phyloP scores from a whole-genome alignment of 179 eudicot species.

The Corrigiola litoralis region DNA sequence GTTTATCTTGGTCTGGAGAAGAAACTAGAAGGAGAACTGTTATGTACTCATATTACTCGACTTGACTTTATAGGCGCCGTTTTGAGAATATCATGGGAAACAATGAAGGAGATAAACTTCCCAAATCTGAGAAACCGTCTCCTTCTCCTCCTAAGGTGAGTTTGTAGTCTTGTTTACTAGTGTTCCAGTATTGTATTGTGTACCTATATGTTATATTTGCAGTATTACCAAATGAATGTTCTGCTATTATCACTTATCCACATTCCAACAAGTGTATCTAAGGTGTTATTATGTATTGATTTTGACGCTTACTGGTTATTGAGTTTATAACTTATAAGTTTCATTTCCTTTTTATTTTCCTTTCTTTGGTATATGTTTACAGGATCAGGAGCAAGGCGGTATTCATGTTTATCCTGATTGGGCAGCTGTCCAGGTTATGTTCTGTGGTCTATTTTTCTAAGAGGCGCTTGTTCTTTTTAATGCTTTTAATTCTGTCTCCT shows the following conservation, averaged over 20 bases:
- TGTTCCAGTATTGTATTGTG: not conserved
- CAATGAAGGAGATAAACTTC: conserved; percentile 37
- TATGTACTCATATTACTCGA: not conserved
- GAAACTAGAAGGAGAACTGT: not conserved
- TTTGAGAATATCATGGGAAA: conserved; percentile 30
- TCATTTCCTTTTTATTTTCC: not conserved
- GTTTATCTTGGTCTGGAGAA: not conserved
- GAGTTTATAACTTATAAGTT: not conserved
- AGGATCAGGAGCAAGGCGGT: conserved; percentile 71
- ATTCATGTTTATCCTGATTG: conserved; percentile 84
- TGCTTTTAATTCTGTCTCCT: not conserved
- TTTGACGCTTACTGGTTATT: not conserved
- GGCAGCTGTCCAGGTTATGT: conserved; percentile 85
- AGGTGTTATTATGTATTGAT: not conserved
- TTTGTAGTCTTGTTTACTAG: not conserved
- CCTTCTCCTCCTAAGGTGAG: conserved; percentile 33
- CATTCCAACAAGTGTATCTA: not conserved
- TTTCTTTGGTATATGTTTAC: conserved; percentile 14
- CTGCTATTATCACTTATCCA: not conserved
- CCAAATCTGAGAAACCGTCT: conserved; percentile 20
- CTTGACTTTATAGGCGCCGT: not conserved
- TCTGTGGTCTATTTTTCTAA: not conserved
- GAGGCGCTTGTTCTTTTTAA: not conserved
- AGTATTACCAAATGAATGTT: not conserved
- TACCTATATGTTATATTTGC: not conserved